Base-by-base conservation (phyloP, 768 basidiomycete species). In the Xerocomus brunneocitrinus region DNA sequence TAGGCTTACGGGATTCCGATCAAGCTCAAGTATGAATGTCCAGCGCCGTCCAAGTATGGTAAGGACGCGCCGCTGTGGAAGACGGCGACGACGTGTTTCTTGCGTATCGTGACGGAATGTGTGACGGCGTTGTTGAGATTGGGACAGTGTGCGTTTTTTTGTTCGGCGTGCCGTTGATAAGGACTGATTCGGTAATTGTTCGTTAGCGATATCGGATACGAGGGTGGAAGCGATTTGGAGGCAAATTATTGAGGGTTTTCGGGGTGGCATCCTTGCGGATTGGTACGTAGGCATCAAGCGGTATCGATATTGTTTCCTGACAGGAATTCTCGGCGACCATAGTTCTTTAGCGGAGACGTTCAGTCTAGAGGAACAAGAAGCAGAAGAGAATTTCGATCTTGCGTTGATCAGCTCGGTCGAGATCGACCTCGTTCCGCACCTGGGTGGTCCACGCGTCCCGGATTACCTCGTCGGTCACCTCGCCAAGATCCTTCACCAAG, bases 11-110 rank as follows among this genome's bases (percentile, higher is more conserved):
- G 89, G 4, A 86, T 95, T 32, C 94, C 95, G 2, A 83, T 98
- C 66, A 93, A 94, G 64, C 74, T 98, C 58, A 95, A 95, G 70
- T 95, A 98, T 58, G 92, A 95, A 34, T 97, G 95, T 67, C 95
- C 95, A 0, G 73, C 89, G 0, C 81, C 95, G 0, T 92, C 88
- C 38, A 93, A 87, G 64, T 91, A 83, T 64, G 92, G 91, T 3
- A 86, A 90, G 50, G 95, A 95, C 62, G 72, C 70, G 22, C 93
- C 95, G 0, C 72, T 99, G 3, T 98, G 95, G 95, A 95, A 94
- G 72, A 94, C 92, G 0, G 95, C 93, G n/a, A 92, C 89, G 2
- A 80, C 76, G 13, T 84, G 77, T 62, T 91, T 91, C 69, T 73
- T 94, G 62, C 75, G 76, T 13, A 78, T 91, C 31, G 85, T 91